These are phyloP conservation scores for Zygnema cylindricum DNA, from an alignment of 139 green algal species.

Conservation along the genomic window DNA sequence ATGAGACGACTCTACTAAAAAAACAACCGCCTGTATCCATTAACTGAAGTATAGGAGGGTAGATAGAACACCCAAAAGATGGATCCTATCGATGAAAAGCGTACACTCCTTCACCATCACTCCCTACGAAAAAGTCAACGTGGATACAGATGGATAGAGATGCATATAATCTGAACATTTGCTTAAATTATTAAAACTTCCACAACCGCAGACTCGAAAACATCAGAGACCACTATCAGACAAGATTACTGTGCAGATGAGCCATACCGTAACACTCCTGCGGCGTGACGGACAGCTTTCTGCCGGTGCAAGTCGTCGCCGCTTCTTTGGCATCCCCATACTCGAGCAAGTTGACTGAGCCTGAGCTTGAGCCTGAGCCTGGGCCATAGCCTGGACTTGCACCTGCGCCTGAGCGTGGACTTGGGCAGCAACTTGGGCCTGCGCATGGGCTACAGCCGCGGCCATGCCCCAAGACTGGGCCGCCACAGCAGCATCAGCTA, in stretches of 20 bases:
- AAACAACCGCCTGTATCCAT: not conserved
- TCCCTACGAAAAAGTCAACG: not conserved
- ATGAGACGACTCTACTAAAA: not conserved
- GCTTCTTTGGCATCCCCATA: not conserved
- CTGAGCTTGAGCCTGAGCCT: not conserved
- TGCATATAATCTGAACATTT: too few relatives aligned
- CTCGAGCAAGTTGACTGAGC: not conserved
- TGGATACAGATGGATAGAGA: not conserved
- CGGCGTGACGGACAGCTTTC: too few relatives aligned
- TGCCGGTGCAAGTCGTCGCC: not conserved
- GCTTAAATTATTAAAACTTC: too few relatives aligned
- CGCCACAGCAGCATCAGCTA: not conserved
- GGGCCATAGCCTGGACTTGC: not conserved
- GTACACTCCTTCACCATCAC: not conserved
- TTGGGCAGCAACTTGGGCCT: constrained; percentile 20
- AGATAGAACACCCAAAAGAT: too few relatives aligned
- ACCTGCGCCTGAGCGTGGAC: constrained; percentile 16
- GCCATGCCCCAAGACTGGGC: constrained; percentile 18
- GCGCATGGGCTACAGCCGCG: constrained; percentile 1
- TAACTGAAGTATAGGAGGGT: too few relatives aligned
- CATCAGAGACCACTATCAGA: too few relatives aligned
- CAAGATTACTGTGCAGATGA: too few relatives aligned
- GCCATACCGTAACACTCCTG: too few relatives aligned
- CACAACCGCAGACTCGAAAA: too few relatives aligned
- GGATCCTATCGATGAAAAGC: not conserved